These are phyloP conservation scores for Podosphaera xanthii DNA, from an alignment of 2,329 filamentous ascomycete species.

Conservation along the genomic window DNA sequence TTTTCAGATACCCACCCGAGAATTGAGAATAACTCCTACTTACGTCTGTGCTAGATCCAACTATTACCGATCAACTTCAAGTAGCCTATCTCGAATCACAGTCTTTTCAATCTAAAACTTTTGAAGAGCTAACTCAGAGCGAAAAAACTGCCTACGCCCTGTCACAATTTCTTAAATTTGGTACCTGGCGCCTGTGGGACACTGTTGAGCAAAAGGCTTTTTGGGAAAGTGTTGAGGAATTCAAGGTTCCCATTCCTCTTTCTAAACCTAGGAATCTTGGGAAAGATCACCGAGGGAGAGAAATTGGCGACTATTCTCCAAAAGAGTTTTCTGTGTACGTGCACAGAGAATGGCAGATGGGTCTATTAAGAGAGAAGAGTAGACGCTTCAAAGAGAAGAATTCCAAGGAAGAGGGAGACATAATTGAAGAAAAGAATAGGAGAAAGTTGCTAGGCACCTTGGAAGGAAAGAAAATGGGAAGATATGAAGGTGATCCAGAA, in stretches of 20 bases:
- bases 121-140: conserved; percentile 6
- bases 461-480: conserved; percentile 11
- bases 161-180: conserved; percentile 9
- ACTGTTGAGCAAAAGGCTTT: conserved; percentile 12
- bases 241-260: conserved; percentile 12
- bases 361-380: conserved; percentile 8
- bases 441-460: conserved; percentile 11
- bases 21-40: neutral
- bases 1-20: neutral
- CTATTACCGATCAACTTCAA: conserved; percentile 11
- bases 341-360: conserved; percentile 7
- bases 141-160: conserved; percentile 12
- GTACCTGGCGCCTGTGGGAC: conserved; percentile 10
- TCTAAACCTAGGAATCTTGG: conserved; percentile 10
- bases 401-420: conserved; percentile 3
- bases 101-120: conserved; percentile 10
- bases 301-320: conserved; percentile 9
- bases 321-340: conserved; percentile 8
- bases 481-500: conserved; percentile 30
- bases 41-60: conserved; percentile 6
- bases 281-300: conserved; percentile 8
- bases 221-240: conserved; percentile 9
- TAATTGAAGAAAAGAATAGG: conserved; percentile 12
- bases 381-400: conserved; percentile 6
- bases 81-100: conserved; percentile 9